Base-by-base conservation (phyloP, 345 rosid species). In the Cardamine occulta region DNA sequence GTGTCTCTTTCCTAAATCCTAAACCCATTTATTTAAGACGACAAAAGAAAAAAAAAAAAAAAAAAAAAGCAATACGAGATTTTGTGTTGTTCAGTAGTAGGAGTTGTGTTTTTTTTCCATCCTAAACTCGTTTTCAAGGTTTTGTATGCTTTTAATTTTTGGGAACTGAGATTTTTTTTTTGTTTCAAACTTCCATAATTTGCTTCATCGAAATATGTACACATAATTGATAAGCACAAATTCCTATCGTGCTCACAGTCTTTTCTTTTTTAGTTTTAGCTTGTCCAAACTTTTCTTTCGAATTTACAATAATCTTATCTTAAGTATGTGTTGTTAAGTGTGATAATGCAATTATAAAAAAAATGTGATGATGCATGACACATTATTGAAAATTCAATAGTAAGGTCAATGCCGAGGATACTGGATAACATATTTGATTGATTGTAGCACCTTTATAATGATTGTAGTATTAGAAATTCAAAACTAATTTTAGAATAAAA, bases 361-460 rank as follows among this genome's bases (percentile, higher is more conserved):
- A 44, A 42, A 13, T 3, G 48, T 52, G 29, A 1, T 21, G 0
- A 11, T 52, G 26, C 31, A 56, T 29, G 42, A 29, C 31, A 29
- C 8, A 45, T 44, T 58, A 45, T 70, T 47, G 35, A 31, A 57
- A 19, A 32, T 57, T 7, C 10, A 39, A 34, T 17, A 37, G 58
- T 74, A 45, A 32, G 78, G 72, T 66, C 66, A 74, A 45, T 34
- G 29, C 49, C 15, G 8, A 65, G 3, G 26, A 57, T 56, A 21
- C 64, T 32, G 4, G 48, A 64, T 55, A 59, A 19, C 47, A 60
- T 59, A 71, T 71, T 59, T 19, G 10, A 59, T 66, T 19, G 48
- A 34, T 34, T 15, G 48, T 71, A 15, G 37, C 37, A 21, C 57
- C 29, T 21, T 15, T 55, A 17, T 65, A 45, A 56, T 66, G 40